Base-by-base conservation (phyloP, 257 asterid genomes). In the Solanum phureja region DNA sequence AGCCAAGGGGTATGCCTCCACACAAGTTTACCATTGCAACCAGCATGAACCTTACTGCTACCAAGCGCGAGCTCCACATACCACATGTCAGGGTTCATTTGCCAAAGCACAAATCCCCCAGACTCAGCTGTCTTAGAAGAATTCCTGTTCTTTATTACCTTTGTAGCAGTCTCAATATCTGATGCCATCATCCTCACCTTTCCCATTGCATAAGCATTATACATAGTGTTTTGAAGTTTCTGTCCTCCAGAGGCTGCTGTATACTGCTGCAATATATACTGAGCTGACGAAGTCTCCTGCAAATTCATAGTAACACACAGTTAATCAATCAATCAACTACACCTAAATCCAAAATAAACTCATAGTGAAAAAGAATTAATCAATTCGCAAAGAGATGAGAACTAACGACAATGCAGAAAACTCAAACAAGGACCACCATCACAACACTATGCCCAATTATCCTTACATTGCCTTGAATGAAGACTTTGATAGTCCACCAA, bases 1-100 rank as follows among this genome's bases (percentile, higher is more conserved):
- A 94, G 95, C 98, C 98, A 94, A 29, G 98, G 98, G 1, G 98
- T 95, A 72, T 95, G 98, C 88, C 98, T 90, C 98, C 98, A 95
- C 9, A 95, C 98, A n/a, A 95, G 94, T 87, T 89, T 91, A 79
- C 98, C 98, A 2, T 95, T 94, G 88, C 98, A 95, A 82, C 96
- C 98, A 31, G 98, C 98, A 74, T 92, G 98, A 83, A 95, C 95
- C 88, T 95, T 94, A 91, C 95, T 94, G 76, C 94, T 93, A 35
- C 98, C 98, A 14, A 95, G 91, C 1, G 96, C 96, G 12, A 94
- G 96, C 91, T 95, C 98, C 13, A 95, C 96, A 72, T 95, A 95
- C 98, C 98, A 95, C 94, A 91, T 93, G 87, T 94, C 95, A 0
- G 98, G 96, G 90, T 93, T 93, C 98, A 95, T 95, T 87, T 95